These are phyloP conservation scores for Sugiyamaella boreocaroliniensis DNA, from an alignment of 805 yeast genomes.

Conservation along the genomic window DNA sequence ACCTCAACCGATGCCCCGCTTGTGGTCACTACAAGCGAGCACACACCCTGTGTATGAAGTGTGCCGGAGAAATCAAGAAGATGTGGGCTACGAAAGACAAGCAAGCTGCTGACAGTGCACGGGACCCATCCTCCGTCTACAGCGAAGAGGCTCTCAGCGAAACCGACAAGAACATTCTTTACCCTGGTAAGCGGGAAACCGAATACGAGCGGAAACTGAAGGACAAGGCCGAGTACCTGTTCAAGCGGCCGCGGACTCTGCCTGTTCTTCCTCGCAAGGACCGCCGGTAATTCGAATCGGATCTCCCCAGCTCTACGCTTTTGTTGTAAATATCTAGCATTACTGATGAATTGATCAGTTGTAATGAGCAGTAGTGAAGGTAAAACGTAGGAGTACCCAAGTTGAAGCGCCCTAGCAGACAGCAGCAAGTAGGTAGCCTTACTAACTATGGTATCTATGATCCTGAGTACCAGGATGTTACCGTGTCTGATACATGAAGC, in stretches of 20 bases:
- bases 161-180: constrained; percentile 56
- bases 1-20: constrained; percentile 86
- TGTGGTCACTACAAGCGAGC: constrained; percentile 91
- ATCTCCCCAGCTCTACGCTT: too few species aligned
- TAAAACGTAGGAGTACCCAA: too few species aligned
- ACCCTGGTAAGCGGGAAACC: constrained; percentile 63
- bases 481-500: neutral
- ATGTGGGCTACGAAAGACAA: constrained; percentile 49
- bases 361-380: too few species aligned
- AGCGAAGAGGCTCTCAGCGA: constrained; percentile 38
- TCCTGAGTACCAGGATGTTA: too few species aligned
- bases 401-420: too few species aligned
- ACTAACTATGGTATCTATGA: too few species aligned
- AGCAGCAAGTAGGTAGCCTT: too few species aligned
- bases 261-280: constrained; percentile 33
- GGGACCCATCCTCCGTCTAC: constrained; percentile 23
- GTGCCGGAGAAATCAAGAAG: constrained; percentile 73
- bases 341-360: too few species aligned
- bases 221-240: constrained; percentile 50
- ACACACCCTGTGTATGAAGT: constrained; percentile 87
- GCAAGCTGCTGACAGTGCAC: constrained; percentile 15
- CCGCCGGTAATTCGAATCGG: neutral
- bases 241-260: constrained; percentile 48
- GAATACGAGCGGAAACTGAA: constrained; percentile 39
- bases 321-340: neutral